A percentile compares a stretch with the other conserved stretches of the same genome.
Evolutionary conservation across 1,284 basidiomycete genomes (phyloP).

Genomic region (Malassezia dermatis): DNA sequence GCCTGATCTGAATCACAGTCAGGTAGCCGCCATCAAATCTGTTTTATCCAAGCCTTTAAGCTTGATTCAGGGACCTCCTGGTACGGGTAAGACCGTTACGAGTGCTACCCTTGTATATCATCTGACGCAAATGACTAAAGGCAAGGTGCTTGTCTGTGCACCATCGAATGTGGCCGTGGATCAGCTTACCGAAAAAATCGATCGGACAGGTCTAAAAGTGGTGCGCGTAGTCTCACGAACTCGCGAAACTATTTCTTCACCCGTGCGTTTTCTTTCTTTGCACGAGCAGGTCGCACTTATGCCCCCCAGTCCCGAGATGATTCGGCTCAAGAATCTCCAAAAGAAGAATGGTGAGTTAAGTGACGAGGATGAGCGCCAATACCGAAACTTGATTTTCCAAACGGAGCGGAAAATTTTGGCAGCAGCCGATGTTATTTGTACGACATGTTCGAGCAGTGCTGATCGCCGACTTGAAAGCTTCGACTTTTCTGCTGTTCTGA

Average conservation of each 20-base stretch:
- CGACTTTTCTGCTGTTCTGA: conserved; percentile 95
- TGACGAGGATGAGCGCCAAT: conserved; percentile 91
- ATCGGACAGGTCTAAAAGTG: conserved; percentile 89
- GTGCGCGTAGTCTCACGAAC: conserved; percentile 96
- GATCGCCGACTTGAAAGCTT: conserved; percentile 89
- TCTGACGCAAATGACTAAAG: conserved; percentile 97
- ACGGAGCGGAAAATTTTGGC: conserved; percentile 94
- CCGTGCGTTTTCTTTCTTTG: conserved; percentile 81
- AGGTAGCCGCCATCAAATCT: conserved; percentile 98
- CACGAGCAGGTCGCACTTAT: conserved; percentile 88
- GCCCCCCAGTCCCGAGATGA: conserved; percentile 60
- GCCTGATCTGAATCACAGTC: conserved; percentile 95
- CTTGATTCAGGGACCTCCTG: conserved; percentile 87
- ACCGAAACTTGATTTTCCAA: conserved; percentile 84
- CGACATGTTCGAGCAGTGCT: conserved; percentile 94
- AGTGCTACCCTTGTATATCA: conserved; percentile 99
- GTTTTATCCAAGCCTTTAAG: conserved; percentile 97
- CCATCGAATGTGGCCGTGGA: conserved; percentile 99
- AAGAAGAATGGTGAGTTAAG: conserved; percentile 94
- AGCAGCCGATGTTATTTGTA: conserved; percentile 95
- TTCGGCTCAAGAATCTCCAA: conserved; percentile 88
- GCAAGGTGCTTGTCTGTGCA: conserved; percentile 95
- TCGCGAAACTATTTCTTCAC: conserved; percentile 88
- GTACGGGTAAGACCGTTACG: conserved; percentile 97
- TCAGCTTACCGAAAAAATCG: conserved; percentile 97